phyloP scores from a whole-genome alignment of 2,329 filamentous ascomycete genomes.

The Botrytis hyacinthi region DNA sequence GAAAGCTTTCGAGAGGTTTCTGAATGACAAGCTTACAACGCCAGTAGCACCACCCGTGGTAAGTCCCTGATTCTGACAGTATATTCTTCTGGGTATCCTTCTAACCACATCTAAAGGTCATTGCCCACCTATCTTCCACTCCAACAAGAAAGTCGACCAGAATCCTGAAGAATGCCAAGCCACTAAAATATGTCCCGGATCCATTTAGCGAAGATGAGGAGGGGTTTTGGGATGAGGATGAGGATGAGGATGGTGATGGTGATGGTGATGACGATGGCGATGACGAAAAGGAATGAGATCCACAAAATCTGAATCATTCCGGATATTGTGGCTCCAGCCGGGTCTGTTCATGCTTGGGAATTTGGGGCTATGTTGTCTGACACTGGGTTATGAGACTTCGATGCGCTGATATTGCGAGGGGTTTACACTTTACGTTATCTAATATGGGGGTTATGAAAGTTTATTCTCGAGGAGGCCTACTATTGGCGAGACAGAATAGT shows the following conservation, averaged over 20 bases:
- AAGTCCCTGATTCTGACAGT: background rate
- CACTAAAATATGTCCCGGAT: conserved; percentile 12
- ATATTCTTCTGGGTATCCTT: background rate
- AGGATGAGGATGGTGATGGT: background rate
- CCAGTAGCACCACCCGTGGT: conserved; percentile 1
- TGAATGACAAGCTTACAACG: conserved; percentile 11
- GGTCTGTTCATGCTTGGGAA: background rate
- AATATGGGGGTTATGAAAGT: background rate
- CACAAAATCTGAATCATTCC: background rate
- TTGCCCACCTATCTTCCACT: background rate
- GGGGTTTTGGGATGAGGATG: background rate
- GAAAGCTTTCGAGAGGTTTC: conserved; percentile 10
- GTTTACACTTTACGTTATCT: background rate
- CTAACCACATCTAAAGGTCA: background rate
- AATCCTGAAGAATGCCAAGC: conserved; percentile 4
- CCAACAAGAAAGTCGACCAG: conserved; percentile 9
- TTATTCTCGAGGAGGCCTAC: background rate
- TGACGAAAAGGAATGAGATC: background rate
- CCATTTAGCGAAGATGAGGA: conserved; percentile 11
- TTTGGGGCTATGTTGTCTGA: background rate
- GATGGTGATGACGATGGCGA: background rate
- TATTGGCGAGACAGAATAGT: background rate
- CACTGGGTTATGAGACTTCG: background rate
- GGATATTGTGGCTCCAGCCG: background rate
- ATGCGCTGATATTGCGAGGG: background rate